Base-by-base conservation (phyloP, 139 green algal genomes). In the Bryopsis sp. region DNA sequence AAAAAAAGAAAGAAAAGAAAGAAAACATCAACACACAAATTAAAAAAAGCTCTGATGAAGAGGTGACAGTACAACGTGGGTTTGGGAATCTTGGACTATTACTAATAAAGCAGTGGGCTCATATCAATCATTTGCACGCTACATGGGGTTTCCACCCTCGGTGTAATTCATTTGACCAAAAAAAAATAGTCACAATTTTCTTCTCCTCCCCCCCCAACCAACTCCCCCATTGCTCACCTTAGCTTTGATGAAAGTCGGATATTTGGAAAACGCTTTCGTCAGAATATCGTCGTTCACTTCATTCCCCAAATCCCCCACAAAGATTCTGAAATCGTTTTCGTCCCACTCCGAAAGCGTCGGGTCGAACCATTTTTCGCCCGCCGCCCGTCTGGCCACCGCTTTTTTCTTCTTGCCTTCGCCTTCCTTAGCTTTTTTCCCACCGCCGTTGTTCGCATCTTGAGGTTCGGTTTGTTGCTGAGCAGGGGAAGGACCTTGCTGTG, bases 281-380 rank as follows among this genome's bases (percentile, higher is more conserved):
- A 98, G 81, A 26, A 90, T 68, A 2, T 95, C 86, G 64, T 98
- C 92, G 29, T 84, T 94, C 15, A 93, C 85, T 74, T 98, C 92
- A 61, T 92, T 92, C 2, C 90, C 94, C 70, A 99, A 74, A 79
- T 99, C 85, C 22, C 94, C 94, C 39, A 97, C 95, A 79, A 99
- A 99, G 36, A 98, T 92, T 36, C 93, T 63, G 76, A 89, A 88
- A 77, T 98, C 92, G 68, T 98, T 91, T 32, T 95, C 87, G 0
- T 89, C 85, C 92, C 92, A 97, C 38, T 96, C 92, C 39, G 73
- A 47, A 1, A 97, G 76, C 0, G 78, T 87, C 33, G 82, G 46
- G 71, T 97, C 90, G 15, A 84, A 65, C 89, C 88, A 95, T 35
- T 71, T 72, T 62, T 87, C 64, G 0, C 84, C 86, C 7, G 67